These are phyloP conservation scores for Bacidia rubella DNA, from an alignment of 495 filamentous ascomycete genomes.

Conservation along the genomic window DNA sequence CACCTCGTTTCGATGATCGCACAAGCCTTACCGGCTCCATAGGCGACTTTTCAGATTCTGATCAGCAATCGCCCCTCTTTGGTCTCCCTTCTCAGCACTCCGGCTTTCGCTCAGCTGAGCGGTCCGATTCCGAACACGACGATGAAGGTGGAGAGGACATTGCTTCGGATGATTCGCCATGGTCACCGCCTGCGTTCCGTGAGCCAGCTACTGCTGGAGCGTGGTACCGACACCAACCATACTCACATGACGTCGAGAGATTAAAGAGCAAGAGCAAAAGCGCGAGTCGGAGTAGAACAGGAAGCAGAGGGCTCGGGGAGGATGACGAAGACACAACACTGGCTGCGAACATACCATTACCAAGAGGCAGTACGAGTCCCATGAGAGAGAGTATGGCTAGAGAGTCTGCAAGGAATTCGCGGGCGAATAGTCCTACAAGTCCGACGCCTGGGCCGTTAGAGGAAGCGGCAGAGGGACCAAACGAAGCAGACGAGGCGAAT, in stretches of 20 bases:
- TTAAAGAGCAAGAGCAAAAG: slow-evolving; percentile 32
- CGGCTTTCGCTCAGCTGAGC: slow-evolving; percentile 50
- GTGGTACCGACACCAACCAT: slow-evolving; percentile 49
- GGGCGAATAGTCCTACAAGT: slow-evolving; percentile 29
- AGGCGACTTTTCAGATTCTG: slow-evolving; percentile 57
- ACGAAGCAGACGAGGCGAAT: slow-evolving; percentile 23
- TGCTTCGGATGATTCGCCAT: slow-evolving; percentile 26
- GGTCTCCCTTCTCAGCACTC: slow-evolving; percentile 61
- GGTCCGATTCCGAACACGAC: slow-evolving; percentile 16
- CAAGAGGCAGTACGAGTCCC: slow-evolving; percentile 35
- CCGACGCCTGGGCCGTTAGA: slow-evolving; percentile 25
- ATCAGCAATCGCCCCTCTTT: slow-evolving; percentile 39
- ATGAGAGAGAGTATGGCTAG: slow-evolving; percentile 37
- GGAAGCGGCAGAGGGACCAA: slow-evolving; percentile 14
- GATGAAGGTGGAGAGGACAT: slow-evolving; percentile 36
- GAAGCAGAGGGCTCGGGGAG: slow-evolving; percentile 41
- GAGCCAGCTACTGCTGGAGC: slow-evolving; percentile 37
- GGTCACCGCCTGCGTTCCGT: slow-evolving; percentile 48
- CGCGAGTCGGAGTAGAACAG: slow-evolving; percentile 37
- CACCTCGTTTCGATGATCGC: slow-evolving; percentile 48
- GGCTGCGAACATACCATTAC: slow-evolving; percentile 45
- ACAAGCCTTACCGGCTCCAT: slow-evolving; percentile 58
- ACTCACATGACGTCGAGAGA: slow-evolving; percentile 26
- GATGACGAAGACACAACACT: slow-evolving; percentile 39
- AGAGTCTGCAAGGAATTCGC: neutral